These are phyloP conservation scores for Ilyonectria mors-panacis DNA, from an alignment of 2,329 filamentous ascomycete species.

Conservation along the genomic window DNA sequence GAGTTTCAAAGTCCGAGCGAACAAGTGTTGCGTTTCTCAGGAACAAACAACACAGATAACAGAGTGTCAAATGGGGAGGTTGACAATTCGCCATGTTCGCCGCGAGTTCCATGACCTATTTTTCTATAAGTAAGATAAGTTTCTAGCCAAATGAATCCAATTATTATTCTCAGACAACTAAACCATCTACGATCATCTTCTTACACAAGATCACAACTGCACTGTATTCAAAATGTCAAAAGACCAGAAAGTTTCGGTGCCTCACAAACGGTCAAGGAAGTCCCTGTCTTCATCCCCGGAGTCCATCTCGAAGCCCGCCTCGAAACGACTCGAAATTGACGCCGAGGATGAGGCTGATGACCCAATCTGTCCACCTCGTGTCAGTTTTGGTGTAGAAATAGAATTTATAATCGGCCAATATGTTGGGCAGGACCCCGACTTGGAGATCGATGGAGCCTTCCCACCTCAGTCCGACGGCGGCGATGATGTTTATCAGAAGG, in stretches of 20 bases:
- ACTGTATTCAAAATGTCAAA: too few relatives aligned
- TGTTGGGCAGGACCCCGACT: not conserved
- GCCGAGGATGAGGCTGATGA: slow-evolving; percentile 3
- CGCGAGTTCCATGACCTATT: not conserved
- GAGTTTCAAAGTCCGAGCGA: not conserved
- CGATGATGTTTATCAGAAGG: not conserved
- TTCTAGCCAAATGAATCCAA: too few relatives aligned
- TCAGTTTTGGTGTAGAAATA: slow-evolving; percentile 42
- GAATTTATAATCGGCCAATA: slow-evolving; percentile 36
- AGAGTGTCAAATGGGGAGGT: not conserved
- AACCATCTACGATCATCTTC: too few relatives aligned
- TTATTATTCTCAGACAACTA: too few relatives aligned
- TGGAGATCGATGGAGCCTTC: not conserved
- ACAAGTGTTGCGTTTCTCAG: not conserved
- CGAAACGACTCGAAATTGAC: too few relatives aligned
- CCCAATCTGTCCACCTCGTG: slow-evolving; percentile 33
- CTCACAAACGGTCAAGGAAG: too few relatives aligned
- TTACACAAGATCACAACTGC: too few relatives aligned
- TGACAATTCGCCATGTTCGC: not conserved
- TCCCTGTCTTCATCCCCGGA: too few relatives aligned
- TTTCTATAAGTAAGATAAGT: not conserved
- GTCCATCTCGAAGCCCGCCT: too few relatives aligned
- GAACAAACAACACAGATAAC: not conserved
- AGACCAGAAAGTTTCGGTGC: too few relatives aligned
- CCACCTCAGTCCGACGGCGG: not conserved